Conservation (phyloP, 73 alveolate species). For the Paramecium biaurelia region DNA sequence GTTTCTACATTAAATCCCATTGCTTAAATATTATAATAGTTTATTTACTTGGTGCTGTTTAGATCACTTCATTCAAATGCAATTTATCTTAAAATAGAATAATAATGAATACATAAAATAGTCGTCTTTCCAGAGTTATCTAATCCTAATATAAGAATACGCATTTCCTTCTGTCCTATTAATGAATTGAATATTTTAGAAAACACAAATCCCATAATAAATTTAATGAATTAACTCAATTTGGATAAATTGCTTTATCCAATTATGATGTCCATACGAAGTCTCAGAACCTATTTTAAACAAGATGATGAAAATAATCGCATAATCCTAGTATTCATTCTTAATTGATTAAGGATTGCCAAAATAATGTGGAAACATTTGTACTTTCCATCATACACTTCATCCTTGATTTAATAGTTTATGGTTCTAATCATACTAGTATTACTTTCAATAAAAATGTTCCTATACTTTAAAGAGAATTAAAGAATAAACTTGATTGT, state of each 20-base stretch:
- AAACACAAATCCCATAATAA: conserved; percentile 79
- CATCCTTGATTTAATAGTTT: not conserved
- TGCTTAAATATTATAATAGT: conserved; percentile 35
- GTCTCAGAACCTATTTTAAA: not conserved
- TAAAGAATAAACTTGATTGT: not conserved
- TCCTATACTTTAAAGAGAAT: not conserved
- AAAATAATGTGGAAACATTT: not conserved
- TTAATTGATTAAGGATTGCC: not conserved
- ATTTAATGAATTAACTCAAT: not conserved
- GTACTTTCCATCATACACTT: not conserved
- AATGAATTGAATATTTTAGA: conserved; percentile 79
- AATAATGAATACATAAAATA: conserved; percentile 63
- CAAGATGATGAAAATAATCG: not conserved
- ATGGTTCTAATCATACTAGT: not conserved
- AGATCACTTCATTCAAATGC: conserved; percentile 74
- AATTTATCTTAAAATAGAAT: conserved; percentile 62
- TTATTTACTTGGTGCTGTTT: conserved; percentile 75
- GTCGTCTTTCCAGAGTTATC: conserved; percentile 91
- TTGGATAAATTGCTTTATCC: not conserved
- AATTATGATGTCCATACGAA: not conserved
- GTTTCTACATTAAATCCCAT: conserved; percentile 87
- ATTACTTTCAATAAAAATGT: not conserved
- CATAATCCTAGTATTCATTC: not conserved
- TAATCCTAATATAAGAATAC: conserved; percentile 80
- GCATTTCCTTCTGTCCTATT: conserved; percentile 75